Evolutionary conservation across 192 early-diverging fungal genomes (phyloP), one percentile per base, ranked within the genome.

Genomic region (Lunasporangiospora selenospora): DNA sequence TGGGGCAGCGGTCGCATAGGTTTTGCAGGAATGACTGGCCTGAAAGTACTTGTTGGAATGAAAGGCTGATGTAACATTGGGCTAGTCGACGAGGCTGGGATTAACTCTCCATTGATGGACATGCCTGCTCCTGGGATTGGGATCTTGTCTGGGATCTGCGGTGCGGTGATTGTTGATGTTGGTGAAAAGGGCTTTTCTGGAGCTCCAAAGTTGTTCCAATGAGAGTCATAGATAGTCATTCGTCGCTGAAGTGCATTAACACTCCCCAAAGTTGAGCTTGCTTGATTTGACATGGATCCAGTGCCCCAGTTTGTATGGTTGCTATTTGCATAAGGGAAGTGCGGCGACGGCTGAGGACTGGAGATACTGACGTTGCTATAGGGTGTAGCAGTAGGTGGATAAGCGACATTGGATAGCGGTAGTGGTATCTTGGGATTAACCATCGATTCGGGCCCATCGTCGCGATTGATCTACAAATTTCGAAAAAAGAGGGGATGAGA

Each of bases 1-100:
- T 58, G 51, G 21, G 82, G 80, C 13, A 80, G 58, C 2, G 80
- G 80, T 19, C 78, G 38, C 49, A 53, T 76, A 12, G 76, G 80
- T 33, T 69, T 78, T n/a, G 65, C 26, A 15, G 81, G 77, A 6
- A 79, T 54, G 24, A 33, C 26, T 15, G 62, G 69, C 7, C 56
- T 54, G 19, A 18, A 49, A 3, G 24, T 36, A 3, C 30, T 27
- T n/a, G 63, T 31, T 26, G 52, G 34, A 24, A 50, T 40, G 6
- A 27, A 31, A 27, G 9, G 9, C 9, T 42, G 31, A 43, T 39
- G 16, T 56, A 41, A 10, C 19, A 6, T 47, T 10, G 27, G 9
- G 45, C 19, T 10, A 11, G 9, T 57, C n/a, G 6, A 32, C 33
- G 45, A n/a, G 36, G 16, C 21, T 13, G 32, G 34, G 43, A 78